Conservation (phyloP, 768 basidiomycete species). For the Lyophyllum decastes region DNA sequence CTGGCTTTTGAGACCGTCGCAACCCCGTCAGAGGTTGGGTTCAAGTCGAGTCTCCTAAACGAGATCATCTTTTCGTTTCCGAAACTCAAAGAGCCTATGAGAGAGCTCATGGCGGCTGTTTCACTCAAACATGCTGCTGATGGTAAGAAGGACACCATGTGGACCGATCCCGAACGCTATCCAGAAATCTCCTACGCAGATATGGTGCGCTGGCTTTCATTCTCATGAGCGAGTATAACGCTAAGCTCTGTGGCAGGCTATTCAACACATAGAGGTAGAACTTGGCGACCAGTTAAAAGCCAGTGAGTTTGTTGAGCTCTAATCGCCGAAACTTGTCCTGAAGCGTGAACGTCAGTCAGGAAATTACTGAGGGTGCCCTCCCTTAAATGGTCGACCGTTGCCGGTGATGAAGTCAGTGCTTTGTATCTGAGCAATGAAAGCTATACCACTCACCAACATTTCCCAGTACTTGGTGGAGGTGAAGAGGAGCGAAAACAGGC, state of each 20-base stretch:
- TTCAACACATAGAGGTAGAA: constrained; percentile 69
- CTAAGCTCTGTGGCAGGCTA: constrained; percentile 45
- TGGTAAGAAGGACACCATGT: constrained; percentile 71
- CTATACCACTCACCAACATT: not conserved
- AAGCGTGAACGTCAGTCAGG: constrained; percentile 50
- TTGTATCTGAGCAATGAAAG: not conserved
- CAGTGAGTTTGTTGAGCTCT: constrained; percentile 38
- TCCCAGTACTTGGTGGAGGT: constrained; percentile 79
- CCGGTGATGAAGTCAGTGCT: constrained; percentile 66
- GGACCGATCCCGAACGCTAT: constrained; percentile 52
- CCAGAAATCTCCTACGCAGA: constrained; percentile 57
- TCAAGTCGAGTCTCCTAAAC: constrained; percentile 69
- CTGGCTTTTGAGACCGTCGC: constrained; percentile 56
- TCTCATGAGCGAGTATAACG: not conserved
- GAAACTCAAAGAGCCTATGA: constrained; percentile 54
- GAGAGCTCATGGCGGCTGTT: constrained; percentile 55
- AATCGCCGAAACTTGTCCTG: not conserved
- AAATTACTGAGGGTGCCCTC: constrained; percentile 73
- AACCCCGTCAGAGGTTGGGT: constrained; percentile 47
- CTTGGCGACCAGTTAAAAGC: constrained; percentile 72
- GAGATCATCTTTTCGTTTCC: constrained; percentile 72
- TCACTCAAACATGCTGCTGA: constrained; percentile 62
- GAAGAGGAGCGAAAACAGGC: constrained; percentile 54
- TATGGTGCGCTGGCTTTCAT: constrained; percentile 44
- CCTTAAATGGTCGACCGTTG: constrained; percentile 65